Base-by-base conservation (phyloP, 202 grass and related monocot genomes). In the Alloteropsis angusta region DNA sequence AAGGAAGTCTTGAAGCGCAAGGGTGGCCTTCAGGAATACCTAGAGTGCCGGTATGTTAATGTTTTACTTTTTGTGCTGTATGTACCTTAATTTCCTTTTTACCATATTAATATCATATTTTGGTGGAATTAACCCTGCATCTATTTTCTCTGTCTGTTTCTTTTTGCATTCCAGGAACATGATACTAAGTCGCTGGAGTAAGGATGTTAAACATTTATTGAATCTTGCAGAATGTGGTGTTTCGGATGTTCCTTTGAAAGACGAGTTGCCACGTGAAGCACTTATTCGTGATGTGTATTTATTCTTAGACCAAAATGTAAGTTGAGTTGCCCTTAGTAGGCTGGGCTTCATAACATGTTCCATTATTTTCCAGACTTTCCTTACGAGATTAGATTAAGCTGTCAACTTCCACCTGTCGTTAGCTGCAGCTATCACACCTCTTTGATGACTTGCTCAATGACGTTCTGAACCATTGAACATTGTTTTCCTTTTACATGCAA, bases 221-320 rank as follows among this genome's bases (percentile, higher is more conserved):
- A 44, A 81, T 70, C 90, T 99, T 82, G 68, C 85, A 74, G 88
- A 82, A 7, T 97, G 62, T 90, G 92, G 88, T 85, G 74, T 89
- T 81, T 89, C 87, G 82, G 84, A 84, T 67, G 57, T 69, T 85
- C 82, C 82, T 81, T 80, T 42, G 67, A 60, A 91, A 85, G 82
- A 96, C 72, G 88, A 95, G 76, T 82, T 57, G 6, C 66, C 79
- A 65, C 81, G 65, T 62, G 67, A 93, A 70, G 66, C 84, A 41
- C 86, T 99, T 72, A 86, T 82, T 32, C 92, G 88, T 77, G 88
- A 96, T 52, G 88, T 99, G 60, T 99, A 93, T 85, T 74, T 82
- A 37, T 99, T 99, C 84, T 89, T 99, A 71, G 87, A 99, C 70
- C 83, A 85, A 83, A 93, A 96, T 88, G 96, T 99, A 96, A 96